Evolutionary conservation across 1,139 yeast species (phyloP), one percentile per base, ranked within the genome.

Genomic region (Yamadazyma membranifaciens): DNA sequence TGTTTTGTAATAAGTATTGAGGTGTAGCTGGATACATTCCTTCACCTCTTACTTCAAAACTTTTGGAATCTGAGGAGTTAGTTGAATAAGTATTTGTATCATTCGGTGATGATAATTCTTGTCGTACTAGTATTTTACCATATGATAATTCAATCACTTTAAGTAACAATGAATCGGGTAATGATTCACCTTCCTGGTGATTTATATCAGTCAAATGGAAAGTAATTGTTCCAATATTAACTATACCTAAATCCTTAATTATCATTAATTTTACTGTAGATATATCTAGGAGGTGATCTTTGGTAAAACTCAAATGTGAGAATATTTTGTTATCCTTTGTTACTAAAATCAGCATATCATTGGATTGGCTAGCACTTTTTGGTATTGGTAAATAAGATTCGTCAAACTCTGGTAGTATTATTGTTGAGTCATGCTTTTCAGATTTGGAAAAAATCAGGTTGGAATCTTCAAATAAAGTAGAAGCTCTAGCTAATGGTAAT

Each of bases 131-230:
- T 34, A 82, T 57, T 47, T 78, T 80, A 9, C 62, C 58, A 4
- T 66, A 62, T 17, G 64, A 63, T 41, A 59, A 60, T 15, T 56
- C 51, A 36, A 67, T 69, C 12, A 65, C 47, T 5, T 65, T 52
- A 2, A 55, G 51, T 1, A 67, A 51, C 2, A 82, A 52, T 2
- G 63, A 56, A 27, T 86, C 68, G 1, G 81, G 67, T 14, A 89
- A 60, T 0, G 81, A 71, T 3, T 69, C 77, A 4, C 96, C 96
- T 34, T 79, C 78, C 3, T 68, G 69, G 37, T 81, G 72, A 12
- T 80, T 79, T 56, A 82, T 80, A 36, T 88, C 95, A 0, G 95
- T 86, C 47, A 88, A 61, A 52, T 83, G 89, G 36, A 83, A 67
- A 0, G 80, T 62, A 26, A 78, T 61, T 3, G 38, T 33, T 0